phyloP scores from a whole-genome alignment of 495 filamentous ascomycete species.

The Thermothielavioides terrestris region DNA sequence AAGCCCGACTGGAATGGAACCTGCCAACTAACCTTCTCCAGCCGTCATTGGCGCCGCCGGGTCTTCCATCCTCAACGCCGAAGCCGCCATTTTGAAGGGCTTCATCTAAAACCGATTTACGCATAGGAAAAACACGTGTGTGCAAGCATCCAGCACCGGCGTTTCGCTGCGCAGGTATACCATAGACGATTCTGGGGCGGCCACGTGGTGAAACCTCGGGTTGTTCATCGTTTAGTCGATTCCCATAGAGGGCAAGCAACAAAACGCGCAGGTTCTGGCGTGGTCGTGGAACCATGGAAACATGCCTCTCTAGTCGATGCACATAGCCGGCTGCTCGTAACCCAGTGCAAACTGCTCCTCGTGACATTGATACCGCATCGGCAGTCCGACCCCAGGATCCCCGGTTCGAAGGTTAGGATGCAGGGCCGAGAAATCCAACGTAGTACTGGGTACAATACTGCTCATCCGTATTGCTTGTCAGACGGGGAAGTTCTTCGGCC shows the following conservation, averaged over 20 bases:
- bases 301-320: neutral
- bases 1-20: neutral
- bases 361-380: neutral
- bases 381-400: neutral
- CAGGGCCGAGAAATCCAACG: neutral
- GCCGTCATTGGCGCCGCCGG: constrained; percentile 91
- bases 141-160: neutral
- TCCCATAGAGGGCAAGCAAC: neutral
- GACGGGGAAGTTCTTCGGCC: neutral
- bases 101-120: constrained; percentile 48
- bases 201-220: neutral
- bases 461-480: no score
- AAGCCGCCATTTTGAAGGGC: constrained; percentile 85
- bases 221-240: neutral
- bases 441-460: neutral
- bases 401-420: neutral
- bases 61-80: constrained; percentile 88
- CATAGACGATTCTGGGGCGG: neutral
- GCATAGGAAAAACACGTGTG: neutral
- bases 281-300: neutral
- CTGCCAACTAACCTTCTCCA: constrained; percentile 23
- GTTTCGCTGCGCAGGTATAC: neutral
- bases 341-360: neutral
- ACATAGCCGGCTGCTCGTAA: neutral
- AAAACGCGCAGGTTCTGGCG: neutral